These are phyloP conservation scores for Oehlia diaphana DNA, from an alignment of 192 early-diverging fungal species.

Conservation along the genomic window DNA sequence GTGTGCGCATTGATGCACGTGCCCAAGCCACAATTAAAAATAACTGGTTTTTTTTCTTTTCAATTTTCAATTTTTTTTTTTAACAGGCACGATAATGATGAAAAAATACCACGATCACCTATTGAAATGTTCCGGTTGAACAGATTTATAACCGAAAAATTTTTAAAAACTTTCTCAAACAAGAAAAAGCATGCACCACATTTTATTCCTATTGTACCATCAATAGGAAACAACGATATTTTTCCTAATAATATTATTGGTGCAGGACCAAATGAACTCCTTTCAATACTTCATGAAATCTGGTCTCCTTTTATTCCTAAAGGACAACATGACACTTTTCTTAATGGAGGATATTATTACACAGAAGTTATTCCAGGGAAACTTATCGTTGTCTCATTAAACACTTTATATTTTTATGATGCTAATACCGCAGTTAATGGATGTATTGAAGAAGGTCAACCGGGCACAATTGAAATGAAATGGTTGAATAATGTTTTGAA, in stretches of 20 bases:
- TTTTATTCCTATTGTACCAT: constrained; percentile 53
- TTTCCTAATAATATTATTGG: constrained; percentile 63
- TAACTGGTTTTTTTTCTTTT: too few relatives aligned
- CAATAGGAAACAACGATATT: constrained; percentile 68
- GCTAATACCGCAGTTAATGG: constrained; percentile 68
- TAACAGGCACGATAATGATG: constrained; percentile 69
- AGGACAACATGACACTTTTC: constrained; percentile 60
- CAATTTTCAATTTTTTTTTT: too few relatives aligned
- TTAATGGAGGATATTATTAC: constrained; percentile 66
- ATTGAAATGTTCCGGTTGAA: constrained; percentile 67
- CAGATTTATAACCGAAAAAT: constrained; percentile 39
- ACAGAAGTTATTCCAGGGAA: constrained; percentile 54
- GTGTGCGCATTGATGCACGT: too few relatives aligned
- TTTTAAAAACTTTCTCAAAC: constrained; percentile 52
- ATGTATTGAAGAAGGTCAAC: constrained; percentile 54
- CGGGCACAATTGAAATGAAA: constrained; percentile 64
- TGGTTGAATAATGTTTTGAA: constrained; percentile 66
- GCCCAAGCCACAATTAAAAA: too few relatives aligned
- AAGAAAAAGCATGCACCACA: constrained; percentile 31
- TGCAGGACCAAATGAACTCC: constrained; percentile 49
- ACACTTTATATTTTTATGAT: constrained; percentile 73
- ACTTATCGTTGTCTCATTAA: constrained; percentile 63
- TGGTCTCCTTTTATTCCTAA: constrained; percentile 64
- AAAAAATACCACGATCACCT: constrained; percentile 56
- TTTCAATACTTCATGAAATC: constrained; percentile 49